phyloP scores from a whole-genome alignment of 208 protist species.

The Leishmania aethiopica region DNA sequence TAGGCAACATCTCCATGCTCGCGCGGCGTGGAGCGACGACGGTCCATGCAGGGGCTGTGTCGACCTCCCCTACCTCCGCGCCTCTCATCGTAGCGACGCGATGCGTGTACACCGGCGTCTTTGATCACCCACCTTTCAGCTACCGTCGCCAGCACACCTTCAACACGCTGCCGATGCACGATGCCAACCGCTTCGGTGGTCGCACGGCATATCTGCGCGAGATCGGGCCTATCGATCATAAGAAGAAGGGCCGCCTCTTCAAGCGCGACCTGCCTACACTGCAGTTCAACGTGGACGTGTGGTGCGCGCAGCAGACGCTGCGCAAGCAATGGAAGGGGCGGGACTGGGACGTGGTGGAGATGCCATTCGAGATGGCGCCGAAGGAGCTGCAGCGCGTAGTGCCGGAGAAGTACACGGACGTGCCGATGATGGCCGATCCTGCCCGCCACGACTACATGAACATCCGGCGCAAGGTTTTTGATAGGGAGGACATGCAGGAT shows the following conservation, averaged over 20 bases:
- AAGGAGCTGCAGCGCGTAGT: slow-evolving; percentile 80
- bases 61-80: neutral
- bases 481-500: slow-evolving; percentile 66
- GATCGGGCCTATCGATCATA: slow-evolving; percentile 81
- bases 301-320: slow-evolving; percentile 87
- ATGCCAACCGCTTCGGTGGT: slow-evolving; percentile 86
- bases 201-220: slow-evolving; percentile 83
- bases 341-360: slow-evolving; percentile 89
- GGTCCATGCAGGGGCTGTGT: neutral
- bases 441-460: slow-evolving; percentile 72
- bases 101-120: slow-evolving; percentile 58
- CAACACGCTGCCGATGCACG: slow-evolving; percentile 86
- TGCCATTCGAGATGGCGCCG: slow-evolving; percentile 84
- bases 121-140: slow-evolving; percentile 75
- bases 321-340: slow-evolving; percentile 89
- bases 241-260: slow-evolving; percentile 73
- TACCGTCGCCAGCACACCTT: slow-evolving; percentile 80
- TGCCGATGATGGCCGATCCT: slow-evolving; percentile 74
- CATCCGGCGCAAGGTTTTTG: slow-evolving; percentile 85
- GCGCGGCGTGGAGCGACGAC: neutral
- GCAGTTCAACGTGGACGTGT: slow-evolving; percentile 92
- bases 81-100: neutral
- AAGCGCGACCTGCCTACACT: slow-evolving; percentile 77
- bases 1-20: neutral
- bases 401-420: slow-evolving; percentile 90